A percentile compares a stretch with the other conserved stretches of the same genome.
These are phyloP conservation scores for Peronosclerospora sorghi DNA, from an alignment of 352 stramenopile species.

Conservation along the genomic window DNA sequence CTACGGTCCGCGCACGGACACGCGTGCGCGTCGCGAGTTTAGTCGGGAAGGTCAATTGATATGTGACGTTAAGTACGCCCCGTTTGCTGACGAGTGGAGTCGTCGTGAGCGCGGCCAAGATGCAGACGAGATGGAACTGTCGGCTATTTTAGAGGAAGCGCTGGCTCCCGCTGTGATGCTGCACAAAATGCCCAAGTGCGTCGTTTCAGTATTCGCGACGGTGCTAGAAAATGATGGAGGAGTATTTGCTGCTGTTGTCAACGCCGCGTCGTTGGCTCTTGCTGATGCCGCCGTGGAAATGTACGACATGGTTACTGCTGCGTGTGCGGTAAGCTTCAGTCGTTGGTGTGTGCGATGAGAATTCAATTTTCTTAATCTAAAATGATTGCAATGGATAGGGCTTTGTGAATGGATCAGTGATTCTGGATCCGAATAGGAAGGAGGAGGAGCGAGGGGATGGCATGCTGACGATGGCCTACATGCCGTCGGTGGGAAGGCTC, in stretches of 20 bases:
- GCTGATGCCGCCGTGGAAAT: slow-evolving; percentile 87
- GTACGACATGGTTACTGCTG: slow-evolving; percentile 82
- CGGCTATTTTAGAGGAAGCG: slow-evolving; percentile 59
- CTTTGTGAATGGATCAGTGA: slow-evolving; percentile 38
- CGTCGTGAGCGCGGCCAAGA: slow-evolving; percentile 67
- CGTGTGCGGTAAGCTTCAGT: slow-evolving; percentile 36
- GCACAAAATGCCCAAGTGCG: slow-evolving; percentile 82
- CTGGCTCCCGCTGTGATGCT: slow-evolving; percentile 77
- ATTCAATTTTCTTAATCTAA: not conserved
- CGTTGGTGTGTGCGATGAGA: not conserved
- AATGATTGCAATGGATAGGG: slow-evolving; percentile 14
- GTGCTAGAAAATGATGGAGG: slow-evolving; percentile 81
- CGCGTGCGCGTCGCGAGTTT: slow-evolving; percentile 64
- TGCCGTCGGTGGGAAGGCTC: slow-evolving; percentile 71
- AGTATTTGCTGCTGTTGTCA: slow-evolving; percentile 73
- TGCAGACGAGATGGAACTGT: slow-evolving; percentile 73
- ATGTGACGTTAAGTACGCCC: slow-evolving; percentile 84
- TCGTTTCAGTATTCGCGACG: slow-evolving; percentile 83
- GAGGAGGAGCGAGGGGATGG: slow-evolving; percentile 55
- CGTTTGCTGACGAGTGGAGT: slow-evolving; percentile 54
- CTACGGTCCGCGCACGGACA: slow-evolving; percentile 78
- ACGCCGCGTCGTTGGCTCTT: slow-evolving; percentile 80
- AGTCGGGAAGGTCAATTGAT: slow-evolving; percentile 78
- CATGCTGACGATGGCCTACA: slow-evolving; percentile 71
- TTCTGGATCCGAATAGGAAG: slow-evolving; percentile 61